Evolutionary conservation across 257 asterid genomes (phyloP).

Genomic region (Phtheirospermum japonicum): DNA sequence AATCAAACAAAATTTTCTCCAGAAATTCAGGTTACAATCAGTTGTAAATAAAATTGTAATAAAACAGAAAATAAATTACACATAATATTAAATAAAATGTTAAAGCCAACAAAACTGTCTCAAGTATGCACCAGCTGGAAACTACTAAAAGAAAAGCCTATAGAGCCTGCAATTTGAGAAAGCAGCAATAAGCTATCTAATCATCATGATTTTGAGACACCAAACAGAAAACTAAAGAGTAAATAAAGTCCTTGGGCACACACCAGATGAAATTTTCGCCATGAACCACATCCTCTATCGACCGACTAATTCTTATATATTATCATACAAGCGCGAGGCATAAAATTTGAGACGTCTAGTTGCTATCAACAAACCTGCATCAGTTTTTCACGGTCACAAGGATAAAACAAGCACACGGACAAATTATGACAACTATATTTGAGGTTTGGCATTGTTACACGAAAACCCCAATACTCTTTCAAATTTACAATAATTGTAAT

Average conservation of each 20-base stretch:
- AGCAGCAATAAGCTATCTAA: constrained; percentile 12
- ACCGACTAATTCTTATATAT: constrained; percentile 13
- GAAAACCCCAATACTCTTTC: background rate
- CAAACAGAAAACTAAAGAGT: background rate
- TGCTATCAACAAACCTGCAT: constrained; percentile 23
- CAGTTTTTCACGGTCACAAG: constrained; percentile 4
- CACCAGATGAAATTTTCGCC: constrained; percentile 1
- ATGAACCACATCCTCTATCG: constrained; percentile 16
- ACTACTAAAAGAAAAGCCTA: constrained; percentile 18
- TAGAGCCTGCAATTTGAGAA: constrained; percentile 11
- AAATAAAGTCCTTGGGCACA: constrained; percentile 6
- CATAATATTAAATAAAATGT: constrained; percentile 10
- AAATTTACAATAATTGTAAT: background rate
- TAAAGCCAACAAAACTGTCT: constrained; percentile 8
- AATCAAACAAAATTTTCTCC: constrained; percentile 20
- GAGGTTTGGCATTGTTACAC: background rate
- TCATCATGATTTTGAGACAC: background rate
- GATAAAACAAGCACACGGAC: background rate
- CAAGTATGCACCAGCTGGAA: constrained; percentile 14
- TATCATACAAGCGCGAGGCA: constrained; percentile 14
- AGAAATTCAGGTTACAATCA: constrained; percentile 18
- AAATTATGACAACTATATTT: background rate
- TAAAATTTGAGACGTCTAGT: constrained; percentile 18
- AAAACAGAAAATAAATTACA: background rate
- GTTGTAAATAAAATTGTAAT: background rate